phyloP scores from a whole-genome alignment of 2,329 filamentous ascomycete genomes.

The Fusarium humuli region DNA sequence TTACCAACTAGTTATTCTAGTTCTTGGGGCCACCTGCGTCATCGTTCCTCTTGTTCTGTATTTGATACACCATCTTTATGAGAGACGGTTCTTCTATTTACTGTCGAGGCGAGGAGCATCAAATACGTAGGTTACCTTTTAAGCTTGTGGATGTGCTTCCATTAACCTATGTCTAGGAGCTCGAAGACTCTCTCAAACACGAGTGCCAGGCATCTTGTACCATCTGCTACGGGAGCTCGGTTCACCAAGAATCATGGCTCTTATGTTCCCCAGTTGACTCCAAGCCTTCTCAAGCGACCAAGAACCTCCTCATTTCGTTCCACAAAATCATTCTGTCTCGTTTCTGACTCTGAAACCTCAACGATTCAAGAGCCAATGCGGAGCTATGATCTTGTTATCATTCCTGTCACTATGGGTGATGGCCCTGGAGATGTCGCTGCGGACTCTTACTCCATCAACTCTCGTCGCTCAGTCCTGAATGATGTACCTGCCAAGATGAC shows the following conservation, averaged over 20 bases:
- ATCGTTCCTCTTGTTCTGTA: not conserved
- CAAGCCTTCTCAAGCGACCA: not conserved
- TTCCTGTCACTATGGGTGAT: not conserved
- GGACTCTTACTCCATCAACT: not conserved
- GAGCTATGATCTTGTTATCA: not conserved
- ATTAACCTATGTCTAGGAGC: not conserved
- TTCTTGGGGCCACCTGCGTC: not conserved
- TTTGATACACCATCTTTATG: not conserved
- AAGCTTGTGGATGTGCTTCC: accelerated
- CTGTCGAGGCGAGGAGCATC: not conserved
- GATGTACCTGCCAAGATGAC: not conserved
- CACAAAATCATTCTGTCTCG: slow-evolving; percentile 1
- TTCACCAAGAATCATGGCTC: not conserved
- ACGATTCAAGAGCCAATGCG: not conserved
- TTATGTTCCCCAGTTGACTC: not conserved
- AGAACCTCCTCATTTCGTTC: slow-evolving; percentile 4
- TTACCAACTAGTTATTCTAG: not conserved
- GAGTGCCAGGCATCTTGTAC: not conserved
- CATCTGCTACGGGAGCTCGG: not conserved
- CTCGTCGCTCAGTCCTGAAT: not conserved
- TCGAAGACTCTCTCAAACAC: not conserved
- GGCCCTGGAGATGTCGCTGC: not conserved
- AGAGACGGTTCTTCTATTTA: not conserved
- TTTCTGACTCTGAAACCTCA: not conserved
- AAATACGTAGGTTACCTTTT: not conserved